Percentiles rank a stretch among this genome's conserved stretches.
phyloP scores from a whole-genome alignment of 2,329 filamentous ascomycete genomes.

The Talaromyces sp. region DNA sequence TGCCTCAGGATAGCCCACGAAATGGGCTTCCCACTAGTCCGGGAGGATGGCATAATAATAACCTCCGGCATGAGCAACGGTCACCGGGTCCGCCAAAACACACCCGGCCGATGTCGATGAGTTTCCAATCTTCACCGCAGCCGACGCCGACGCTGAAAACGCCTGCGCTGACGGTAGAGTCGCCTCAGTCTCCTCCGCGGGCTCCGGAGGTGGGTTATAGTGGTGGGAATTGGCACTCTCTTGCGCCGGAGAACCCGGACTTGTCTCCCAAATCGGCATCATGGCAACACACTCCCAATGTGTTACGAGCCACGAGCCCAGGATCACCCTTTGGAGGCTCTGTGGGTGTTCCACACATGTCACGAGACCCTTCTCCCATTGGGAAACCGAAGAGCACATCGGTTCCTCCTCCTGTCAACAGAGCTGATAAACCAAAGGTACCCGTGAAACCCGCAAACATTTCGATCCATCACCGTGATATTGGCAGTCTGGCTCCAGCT shows the following conservation, averaged over 20 bases:
- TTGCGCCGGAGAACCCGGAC: conserved; percentile 20
- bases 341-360: conserved; percentile 3
- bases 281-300: conserved; percentile 10
- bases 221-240: conserved; percentile 61
- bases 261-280: conserved; percentile 17
- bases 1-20: conserved; percentile 16
- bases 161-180: conserved; percentile 38
- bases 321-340: conserved; percentile 14
- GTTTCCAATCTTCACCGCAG: conserved; percentile 35
- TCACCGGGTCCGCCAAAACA: conserved; percentile 56
- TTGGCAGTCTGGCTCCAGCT: conserved; percentile 21
- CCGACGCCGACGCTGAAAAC: conserved; percentile 34
- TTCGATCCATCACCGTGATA: conserved; percentile 21
- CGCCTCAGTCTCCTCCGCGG: conserved; percentile 37
- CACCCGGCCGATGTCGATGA: conserved; percentile 46
- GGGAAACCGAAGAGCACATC: conserved; percentile 34
- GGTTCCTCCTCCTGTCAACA: conserved; percentile 69
- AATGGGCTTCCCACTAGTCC: conserved; percentile 13
- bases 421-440: conserved; percentile 70
- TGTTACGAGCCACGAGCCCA: conserved; percentile 24
- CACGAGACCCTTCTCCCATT: conserved; percentile 17
- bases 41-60: conserved; percentile 12
- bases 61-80: conserved; percentile 19
- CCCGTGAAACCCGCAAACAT: conserved; percentile 40
- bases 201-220: conserved; percentile 39